Conservation (phyloP, 257 asterid species). For the Petrea volubilis region DNA sequence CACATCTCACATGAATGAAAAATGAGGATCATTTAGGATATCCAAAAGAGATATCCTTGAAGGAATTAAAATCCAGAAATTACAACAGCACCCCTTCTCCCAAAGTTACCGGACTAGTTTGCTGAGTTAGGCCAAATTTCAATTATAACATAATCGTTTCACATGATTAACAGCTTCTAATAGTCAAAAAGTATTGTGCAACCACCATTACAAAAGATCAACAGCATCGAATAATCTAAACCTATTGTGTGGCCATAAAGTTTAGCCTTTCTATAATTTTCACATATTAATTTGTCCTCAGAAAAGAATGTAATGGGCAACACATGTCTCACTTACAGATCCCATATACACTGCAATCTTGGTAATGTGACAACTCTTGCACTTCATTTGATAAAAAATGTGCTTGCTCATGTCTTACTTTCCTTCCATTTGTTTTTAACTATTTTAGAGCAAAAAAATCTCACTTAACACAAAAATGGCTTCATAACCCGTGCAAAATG, state of each 20-base stretch:
- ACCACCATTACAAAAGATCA: not conserved
- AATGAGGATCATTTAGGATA: not conserved
- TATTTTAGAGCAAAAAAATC: not conserved
- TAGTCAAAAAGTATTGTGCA: too few relatives aligned
- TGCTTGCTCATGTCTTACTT: not conserved
- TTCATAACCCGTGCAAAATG: not conserved
- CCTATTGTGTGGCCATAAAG: not conserved
- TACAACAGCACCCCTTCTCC: too few relatives aligned
- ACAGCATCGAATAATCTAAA: not conserved
- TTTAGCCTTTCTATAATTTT: not conserved
- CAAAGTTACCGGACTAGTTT: too few relatives aligned
- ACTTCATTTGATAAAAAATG: not conserved
- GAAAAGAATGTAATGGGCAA: not conserved
- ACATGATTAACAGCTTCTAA: too few relatives aligned
- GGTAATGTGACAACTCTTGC: not conserved
- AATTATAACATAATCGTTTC: conserved; percentile 9
- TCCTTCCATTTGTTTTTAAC: too few relatives aligned
- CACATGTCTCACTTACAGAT: not conserved
- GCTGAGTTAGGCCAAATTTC: not conserved
- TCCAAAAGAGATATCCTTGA: not conserved
- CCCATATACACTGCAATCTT: not conserved
- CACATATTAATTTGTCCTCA: not conserved
- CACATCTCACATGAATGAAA: conserved; percentile 3
- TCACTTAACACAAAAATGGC: not conserved
- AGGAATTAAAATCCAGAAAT: conserved; percentile 1